Base-by-base conservation (phyloP, 2,329 filamentous ascomycete species). In the Ambrosiella xylebori region DNA sequence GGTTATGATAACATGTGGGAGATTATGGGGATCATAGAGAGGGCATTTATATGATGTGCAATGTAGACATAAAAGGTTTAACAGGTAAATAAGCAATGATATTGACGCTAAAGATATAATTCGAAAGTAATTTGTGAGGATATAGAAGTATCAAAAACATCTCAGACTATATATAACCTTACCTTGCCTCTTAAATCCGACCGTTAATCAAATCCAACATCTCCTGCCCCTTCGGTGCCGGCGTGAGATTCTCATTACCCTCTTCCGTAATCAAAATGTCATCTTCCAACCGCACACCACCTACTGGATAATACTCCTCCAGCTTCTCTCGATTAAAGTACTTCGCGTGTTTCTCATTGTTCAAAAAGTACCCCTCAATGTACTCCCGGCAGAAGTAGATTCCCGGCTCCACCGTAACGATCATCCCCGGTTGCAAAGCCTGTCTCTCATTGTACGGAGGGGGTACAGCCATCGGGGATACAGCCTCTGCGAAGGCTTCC, bases 281-380 rank as follows among this genome's bases (percentile, higher is more conserved):
- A 66, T 97, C 89, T 71, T 98, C 93, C 61, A 97, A 94, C 52
- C 93, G 79, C 35, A 95, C 88, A 39, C 93, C 93, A 13, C 91
- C 93, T 0, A 97, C 84, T 35, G 71, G 73, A 73, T 86, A 91
- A 68, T 85, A 91, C 62, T 72, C 73, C 61, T 82, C 80, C 54
- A 93, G 70, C 4, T 84, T 76, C 4, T 75, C 73, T 63, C 73
- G 71, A 68, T 90, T 77, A 65, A 93, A 83, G 64, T 79, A 86
- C 60, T 75, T 74, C 44, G 75, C 73, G 66, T 85, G 81, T 58
- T 73, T 71, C 1, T 75, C 71, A 60, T 79, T 74, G 56, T 76
- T 73, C 64, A 85, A 74, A 66, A 86, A 79, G 66, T 82, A 84
- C 17, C 79, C 78, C 70, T 88, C 78, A 61, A 90, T 78, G 62